phyloP scores from a whole-genome alignment of 2,329 filamentous ascomycete species.

The Ciborinia camelliae region DNA sequence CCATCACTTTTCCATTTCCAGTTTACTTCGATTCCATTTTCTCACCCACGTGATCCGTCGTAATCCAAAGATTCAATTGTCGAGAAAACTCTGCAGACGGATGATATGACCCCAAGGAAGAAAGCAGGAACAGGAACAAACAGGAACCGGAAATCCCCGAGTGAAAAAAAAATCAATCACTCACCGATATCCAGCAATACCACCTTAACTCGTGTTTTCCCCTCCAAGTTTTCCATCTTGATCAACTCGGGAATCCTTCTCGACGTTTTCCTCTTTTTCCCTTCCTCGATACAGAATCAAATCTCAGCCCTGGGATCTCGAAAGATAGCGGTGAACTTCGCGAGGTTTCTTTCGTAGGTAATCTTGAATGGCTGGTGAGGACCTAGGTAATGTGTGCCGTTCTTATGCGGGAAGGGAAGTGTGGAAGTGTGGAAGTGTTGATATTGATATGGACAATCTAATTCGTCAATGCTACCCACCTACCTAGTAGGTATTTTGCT shows the following conservation, averaged over 20 bases:
- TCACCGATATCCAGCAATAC: slow-evolving; percentile 39
- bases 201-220: slow-evolving; percentile 21
- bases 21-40: neutral
- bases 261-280: neutral
- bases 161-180: slow-evolving; percentile 17
- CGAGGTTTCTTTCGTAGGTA: neutral
- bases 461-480: neutral
- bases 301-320: slow-evolving; percentile 4
- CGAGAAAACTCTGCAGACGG: slow-evolving; percentile 2
- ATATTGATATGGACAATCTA: neutral
- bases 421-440: neutral
- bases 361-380: slow-evolving; percentile 1
- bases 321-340: slow-evolving; percentile 17
- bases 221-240: slow-evolving; percentile 15
- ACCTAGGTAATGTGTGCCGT: slow-evolving; percentile 2
- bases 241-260: neutral
- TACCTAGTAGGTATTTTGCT: no score
- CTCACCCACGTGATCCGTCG: neutral
- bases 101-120: neutral
- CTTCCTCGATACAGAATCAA: slow-evolving; percentile 1
- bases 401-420: neutral
- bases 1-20: neutral
- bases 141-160: neutral
- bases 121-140: neutral
- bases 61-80: neutral